These are phyloP conservation scores for Solanum infundibuliforme DNA, from an alignment of 257 asterid species.

Conservation along the genomic window DNA sequence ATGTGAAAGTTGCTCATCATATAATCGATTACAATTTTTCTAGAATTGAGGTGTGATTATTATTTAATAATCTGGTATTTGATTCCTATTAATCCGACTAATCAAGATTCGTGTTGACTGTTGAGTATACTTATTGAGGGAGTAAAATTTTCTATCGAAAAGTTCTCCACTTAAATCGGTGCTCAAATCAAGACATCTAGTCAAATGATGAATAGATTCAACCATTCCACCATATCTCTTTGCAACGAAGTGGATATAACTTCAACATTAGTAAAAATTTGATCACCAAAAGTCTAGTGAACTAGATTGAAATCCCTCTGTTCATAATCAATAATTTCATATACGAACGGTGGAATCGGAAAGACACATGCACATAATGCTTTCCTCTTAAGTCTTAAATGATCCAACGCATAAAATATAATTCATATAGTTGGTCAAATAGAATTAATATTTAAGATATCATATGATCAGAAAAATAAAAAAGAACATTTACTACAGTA, in stretches of 20 bases:
- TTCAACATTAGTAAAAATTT: not conserved
- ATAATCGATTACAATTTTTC: not conserved
- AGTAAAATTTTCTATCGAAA: not conserved
- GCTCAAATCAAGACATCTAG: not conserved
- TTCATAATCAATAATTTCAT: not conserved
- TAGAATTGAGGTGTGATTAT: not conserved
- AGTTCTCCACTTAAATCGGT: not conserved
- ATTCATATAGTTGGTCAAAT: not conserved
- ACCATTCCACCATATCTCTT: not conserved
- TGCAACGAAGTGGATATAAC: not conserved
- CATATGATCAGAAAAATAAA: not conserved
- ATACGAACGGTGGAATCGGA: not conserved
- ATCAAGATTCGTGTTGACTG: not conserved
- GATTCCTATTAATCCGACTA: not conserved
- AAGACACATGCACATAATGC: not conserved
- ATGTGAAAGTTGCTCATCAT: no score
- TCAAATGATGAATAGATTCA: not conserved
- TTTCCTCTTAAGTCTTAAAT: not conserved
- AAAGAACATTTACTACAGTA: not conserved
- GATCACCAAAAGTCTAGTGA: not conserved
- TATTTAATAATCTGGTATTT: not conserved
- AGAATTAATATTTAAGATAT: not conserved
- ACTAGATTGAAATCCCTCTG: not conserved
- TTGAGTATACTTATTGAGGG: not conserved
- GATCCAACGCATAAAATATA: not conserved